A percentile compares a stretch with the other conserved stretches of the same genome.
Conservation (phyloP, 169 alveolate species). For the Eimeria necatrix region DNA sequence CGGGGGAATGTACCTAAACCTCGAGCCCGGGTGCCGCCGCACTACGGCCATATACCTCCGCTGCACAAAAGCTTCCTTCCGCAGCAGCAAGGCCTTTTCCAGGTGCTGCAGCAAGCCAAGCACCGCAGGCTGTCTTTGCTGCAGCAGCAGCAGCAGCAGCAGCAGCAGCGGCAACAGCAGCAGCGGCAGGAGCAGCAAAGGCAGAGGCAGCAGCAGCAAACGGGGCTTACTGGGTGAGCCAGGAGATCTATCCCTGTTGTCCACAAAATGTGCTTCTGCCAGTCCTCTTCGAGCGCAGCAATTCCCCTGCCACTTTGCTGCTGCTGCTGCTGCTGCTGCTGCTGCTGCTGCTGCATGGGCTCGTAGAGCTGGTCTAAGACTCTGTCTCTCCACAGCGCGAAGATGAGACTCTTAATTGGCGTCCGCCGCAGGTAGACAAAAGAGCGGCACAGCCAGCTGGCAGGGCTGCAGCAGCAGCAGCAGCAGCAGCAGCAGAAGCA, state of each 20-base stretch:
- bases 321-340: neutral
- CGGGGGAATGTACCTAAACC: neutral
- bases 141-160: neutral
- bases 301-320: neutral
- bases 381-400: slow-evolving; percentile 5
- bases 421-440: neutral
- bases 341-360: neutral
- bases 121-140: neutral
- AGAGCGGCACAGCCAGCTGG: neutral
- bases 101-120: neutral
- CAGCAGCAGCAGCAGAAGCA: neutral
- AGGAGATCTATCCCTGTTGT: slow-evolving; percentile 9
- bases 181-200: neutral
- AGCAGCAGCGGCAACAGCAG: neutral
- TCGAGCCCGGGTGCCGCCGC: neutral
- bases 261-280: slow-evolving; percentile 20
- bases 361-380: slow-evolving; percentile 23
- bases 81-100: neutral
- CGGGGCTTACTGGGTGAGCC: neutral
- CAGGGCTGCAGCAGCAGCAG: neutral
- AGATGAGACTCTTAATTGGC: neutral
- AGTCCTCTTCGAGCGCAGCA: slow-evolving; percentile 21
- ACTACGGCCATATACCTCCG: neutral
- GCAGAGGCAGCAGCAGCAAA: slow-evolving; percentile 1
- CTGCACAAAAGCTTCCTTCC: slow-evolving; percentile 8